These are phyloP conservation scores for Durotheca rogersii DNA, from an alignment of 495 filamentous ascomycete species.

Conservation along the genomic window DNA sequence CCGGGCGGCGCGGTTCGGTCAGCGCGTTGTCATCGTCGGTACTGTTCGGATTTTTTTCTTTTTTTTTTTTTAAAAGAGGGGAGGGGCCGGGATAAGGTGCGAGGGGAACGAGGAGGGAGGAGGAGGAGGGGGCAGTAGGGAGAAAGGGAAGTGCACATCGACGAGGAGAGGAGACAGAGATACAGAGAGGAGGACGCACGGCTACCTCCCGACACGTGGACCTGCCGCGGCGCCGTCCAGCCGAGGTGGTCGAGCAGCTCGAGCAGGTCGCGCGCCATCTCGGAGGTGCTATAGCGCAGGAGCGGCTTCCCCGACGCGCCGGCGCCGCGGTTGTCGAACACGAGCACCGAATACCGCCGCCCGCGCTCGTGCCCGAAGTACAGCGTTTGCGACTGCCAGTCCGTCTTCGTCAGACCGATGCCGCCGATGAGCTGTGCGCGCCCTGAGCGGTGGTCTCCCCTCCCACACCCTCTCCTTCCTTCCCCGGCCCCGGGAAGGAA, in stretches of 20 bases:
- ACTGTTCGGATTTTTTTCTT: too few species aligned
- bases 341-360: constrained; percentile 58
- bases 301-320: constrained; percentile 67
- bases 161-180: too few species aligned
- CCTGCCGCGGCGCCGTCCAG: constrained; percentile 58
- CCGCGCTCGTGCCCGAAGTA: constrained; percentile 63
- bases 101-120: too few species aligned
- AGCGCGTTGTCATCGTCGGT: too few species aligned
- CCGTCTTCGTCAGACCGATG: constrained; percentile 46
- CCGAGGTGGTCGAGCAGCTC: constrained; percentile 62
- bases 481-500: neutral
- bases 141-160: too few species aligned
- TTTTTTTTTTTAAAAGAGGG: too few species aligned
- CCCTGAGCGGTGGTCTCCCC: neutral
- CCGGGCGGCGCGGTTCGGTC: too few species aligned
- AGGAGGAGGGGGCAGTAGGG: too few species aligned
- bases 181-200: constrained; percentile 33
- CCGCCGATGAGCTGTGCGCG: constrained; percentile 49
- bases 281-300: constrained; percentile 61
- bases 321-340: constrained; percentile 69
- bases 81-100: too few species aligned
- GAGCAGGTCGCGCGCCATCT: constrained; percentile 65
- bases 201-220: constrained; percentile 66
- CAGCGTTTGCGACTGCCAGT: constrained; percentile 67
- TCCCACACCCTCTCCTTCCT: neutral